Conservation (phyloP, 768 basidiomycete species). For the Auricularia heimuer region DNA sequence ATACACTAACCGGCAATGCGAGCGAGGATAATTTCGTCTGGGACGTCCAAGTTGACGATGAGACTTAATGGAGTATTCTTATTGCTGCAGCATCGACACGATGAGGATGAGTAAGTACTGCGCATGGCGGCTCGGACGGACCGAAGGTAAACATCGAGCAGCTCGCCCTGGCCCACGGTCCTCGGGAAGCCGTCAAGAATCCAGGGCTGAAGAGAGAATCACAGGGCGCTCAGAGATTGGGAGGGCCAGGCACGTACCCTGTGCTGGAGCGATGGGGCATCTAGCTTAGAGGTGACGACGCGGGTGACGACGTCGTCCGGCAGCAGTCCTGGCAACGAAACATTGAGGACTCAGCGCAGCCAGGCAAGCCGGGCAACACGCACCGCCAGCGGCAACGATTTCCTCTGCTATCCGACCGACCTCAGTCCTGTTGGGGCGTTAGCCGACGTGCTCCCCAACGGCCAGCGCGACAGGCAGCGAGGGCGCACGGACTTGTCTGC, state of each 20-base stretch:
- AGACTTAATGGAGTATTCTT: slow-evolving; percentile 62
- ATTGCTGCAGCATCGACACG: slow-evolving; percentile 31
- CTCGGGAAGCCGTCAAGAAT: slow-evolving; percentile 90
- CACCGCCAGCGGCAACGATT: slow-evolving; percentile 66
- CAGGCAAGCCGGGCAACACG: slow-evolving; percentile 1
- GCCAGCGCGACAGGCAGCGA: background rate
- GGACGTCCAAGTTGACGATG: slow-evolving; percentile 80
- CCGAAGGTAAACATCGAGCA: slow-evolving; percentile 70
- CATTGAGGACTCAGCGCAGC: background rate
- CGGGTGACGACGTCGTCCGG: slow-evolving; percentile 74
- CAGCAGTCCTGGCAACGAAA: slow-evolving; percentile 32
- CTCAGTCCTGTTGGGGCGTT: slow-evolving; percentile 37
- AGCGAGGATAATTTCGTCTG: slow-evolving; percentile 73
- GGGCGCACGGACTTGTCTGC: slow-evolving; percentile 38
- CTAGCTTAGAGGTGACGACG: slow-evolving; percentile 64
- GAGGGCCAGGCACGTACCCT: slow-evolving; percentile 35
- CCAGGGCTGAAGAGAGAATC: slow-evolving; percentile 53
- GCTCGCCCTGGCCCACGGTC: slow-evolving; percentile 71
- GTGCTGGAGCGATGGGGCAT: slow-evolving; percentile 39
- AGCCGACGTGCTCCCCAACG: background rate
- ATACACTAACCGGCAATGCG: slow-evolving; percentile 50
- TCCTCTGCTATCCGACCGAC: slow-evolving; percentile 66
- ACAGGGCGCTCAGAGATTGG: background rate
- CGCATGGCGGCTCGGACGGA: slow-evolving; percentile 16
- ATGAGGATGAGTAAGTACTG: background rate